A percentile compares a stretch with the other conserved stretches of the same genome.
Conservation (phyloP, 2,329 filamentous ascomycete genomes). For the Phialophora tarda region DNA sequence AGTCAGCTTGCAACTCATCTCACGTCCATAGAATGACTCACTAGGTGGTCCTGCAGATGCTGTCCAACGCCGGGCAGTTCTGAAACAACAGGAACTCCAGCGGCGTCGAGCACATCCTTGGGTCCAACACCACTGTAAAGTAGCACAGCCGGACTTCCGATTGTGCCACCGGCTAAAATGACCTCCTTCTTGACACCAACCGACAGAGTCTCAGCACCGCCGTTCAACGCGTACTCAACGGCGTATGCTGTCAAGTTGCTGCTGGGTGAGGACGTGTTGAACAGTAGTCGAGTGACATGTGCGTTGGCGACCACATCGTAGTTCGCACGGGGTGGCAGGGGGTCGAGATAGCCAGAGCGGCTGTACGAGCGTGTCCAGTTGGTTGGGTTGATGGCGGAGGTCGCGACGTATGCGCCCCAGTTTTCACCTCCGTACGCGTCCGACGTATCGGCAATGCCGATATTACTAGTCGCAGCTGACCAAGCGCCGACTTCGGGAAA, state of each 20-base stretch:
- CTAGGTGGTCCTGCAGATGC: constrained; percentile 68
- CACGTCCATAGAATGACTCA: constrained; percentile 42
- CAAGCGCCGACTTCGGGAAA: constrained; percentile 31
- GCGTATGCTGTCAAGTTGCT: constrained; percentile 43
- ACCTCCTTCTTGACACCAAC: constrained; percentile 54
- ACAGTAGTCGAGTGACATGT: constrained; percentile 36
- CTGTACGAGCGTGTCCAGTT: constrained; percentile 48
- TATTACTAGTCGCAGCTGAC: constrained; percentile 32
- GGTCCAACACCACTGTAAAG: constrained; percentile 69
- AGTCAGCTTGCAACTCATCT: constrained; percentile 19
- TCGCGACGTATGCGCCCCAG: constrained; percentile 45
- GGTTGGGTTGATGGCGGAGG: constrained; percentile 45
- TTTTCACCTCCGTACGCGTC: constrained; percentile 45
- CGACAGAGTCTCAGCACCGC: constrained; percentile 41
- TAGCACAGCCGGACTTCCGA: constrained; percentile 69
- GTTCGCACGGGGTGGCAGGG: constrained; percentile 43
- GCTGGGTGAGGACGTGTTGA: constrained; percentile 39
- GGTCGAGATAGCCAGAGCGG: constrained; percentile 46
- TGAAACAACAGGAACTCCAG: constrained; percentile 60
- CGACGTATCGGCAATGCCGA: constrained; percentile 41
- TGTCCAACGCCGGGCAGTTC: constrained; percentile 68
- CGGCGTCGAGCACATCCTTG: constrained; percentile 57
- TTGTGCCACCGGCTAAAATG: constrained; percentile 60
- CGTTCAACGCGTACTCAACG: constrained; percentile 45
- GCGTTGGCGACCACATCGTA: constrained; percentile 42